A percentile compares a stretch with the other conserved stretches of the same genome.
Evolutionary conservation across 139 green algal genomes (phyloP).

Genomic region (Tetradesmus lagerheimii): DNA sequence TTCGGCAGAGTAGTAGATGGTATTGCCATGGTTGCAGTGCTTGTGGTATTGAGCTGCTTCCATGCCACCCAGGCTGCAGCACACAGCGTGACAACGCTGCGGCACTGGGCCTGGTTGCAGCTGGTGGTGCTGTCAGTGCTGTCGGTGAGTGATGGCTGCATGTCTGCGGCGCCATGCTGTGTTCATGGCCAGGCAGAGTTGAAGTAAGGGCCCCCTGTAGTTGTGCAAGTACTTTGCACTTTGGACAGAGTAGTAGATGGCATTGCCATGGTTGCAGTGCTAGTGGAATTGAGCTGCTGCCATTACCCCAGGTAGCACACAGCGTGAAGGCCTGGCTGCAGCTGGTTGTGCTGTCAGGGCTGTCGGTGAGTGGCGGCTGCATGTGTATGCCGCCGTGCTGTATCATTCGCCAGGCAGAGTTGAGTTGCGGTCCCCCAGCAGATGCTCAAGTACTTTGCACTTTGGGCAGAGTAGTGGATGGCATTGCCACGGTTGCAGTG

Average conservation of each 20-base stretch:
- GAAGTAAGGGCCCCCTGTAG: too few relatives aligned
- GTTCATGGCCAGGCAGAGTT: too few relatives aligned
- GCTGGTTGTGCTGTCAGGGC: neutral
- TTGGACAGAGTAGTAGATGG: too few relatives aligned
- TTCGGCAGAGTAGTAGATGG: too few relatives aligned
- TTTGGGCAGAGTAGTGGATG: too few relatives aligned
- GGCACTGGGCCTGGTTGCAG: neutral
- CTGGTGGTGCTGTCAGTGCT: neutral
- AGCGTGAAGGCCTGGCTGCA: neutral
- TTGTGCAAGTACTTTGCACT: too few relatives aligned
- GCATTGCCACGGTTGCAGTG: neutral
- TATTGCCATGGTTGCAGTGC: neutral
- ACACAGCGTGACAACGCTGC: neutral
- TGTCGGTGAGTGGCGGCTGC: neutral
- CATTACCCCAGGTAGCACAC: neutral
- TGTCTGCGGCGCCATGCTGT: neutral
- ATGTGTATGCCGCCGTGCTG: too few relatives aligned
- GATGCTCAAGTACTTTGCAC: too few relatives aligned
- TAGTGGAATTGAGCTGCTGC: neutral
- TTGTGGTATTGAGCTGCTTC: neutral
- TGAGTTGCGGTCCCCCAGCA: too few relatives aligned
- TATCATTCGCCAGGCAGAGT: too few relatives aligned
- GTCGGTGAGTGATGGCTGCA: neutral
- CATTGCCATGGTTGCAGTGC: neutral
- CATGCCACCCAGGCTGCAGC: neutral